A percentile compares a stretch with the other conserved stretches of the same genome.
These are phyloP conservation scores for Platismatia glauca DNA, from an alignment of 495 filamentous ascomycete genomes.

Conservation along the genomic window DNA sequence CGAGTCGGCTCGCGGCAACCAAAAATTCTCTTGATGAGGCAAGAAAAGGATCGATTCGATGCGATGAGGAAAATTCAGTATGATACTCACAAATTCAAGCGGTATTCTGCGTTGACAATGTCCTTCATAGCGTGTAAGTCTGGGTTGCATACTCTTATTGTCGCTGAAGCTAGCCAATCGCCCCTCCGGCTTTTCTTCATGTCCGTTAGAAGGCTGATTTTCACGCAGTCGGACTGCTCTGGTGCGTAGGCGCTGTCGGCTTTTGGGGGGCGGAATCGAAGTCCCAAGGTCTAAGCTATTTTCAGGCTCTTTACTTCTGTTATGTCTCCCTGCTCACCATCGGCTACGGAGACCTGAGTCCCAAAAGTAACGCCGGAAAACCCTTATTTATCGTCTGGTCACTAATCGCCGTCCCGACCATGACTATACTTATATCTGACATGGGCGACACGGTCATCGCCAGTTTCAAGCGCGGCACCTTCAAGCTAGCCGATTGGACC, in stretches of 20 bases:
- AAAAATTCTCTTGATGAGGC: constrained; percentile 32
- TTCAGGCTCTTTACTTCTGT: constrained; percentile 71
- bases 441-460: constrained; percentile 55
- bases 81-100: constrained; percentile 50
- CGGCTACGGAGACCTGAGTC: constrained; percentile 78
- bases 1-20: constrained; percentile 20
- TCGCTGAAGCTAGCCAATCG: constrained; percentile 21
- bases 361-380: constrained; percentile 62
- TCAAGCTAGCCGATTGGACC: constrained; percentile 46
- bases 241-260: constrained; percentile 74
- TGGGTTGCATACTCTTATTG: constrained; percentile 28
- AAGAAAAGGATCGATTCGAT: constrained; percentile 62
- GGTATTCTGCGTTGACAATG: constrained; percentile 62
- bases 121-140: constrained; percentile 50
- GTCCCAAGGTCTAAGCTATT: constrained; percentile 60
- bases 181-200: background rate
- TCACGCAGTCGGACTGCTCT: constrained; percentile 44
- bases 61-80: constrained; percentile 75
- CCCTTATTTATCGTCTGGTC: constrained; percentile 88
- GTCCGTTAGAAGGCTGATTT: constrained; percentile 1
- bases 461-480: constrained; percentile 47
- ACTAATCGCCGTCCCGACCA: constrained; percentile 55
- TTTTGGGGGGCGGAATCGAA: constrained; percentile 52
- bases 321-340: constrained; percentile 79
- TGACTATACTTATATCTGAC: constrained; percentile 57